These are phyloP conservation scores for Mycena haematopus DNA, from an alignment of 768 basidiomycete genomes.

Conservation along the genomic window DNA sequence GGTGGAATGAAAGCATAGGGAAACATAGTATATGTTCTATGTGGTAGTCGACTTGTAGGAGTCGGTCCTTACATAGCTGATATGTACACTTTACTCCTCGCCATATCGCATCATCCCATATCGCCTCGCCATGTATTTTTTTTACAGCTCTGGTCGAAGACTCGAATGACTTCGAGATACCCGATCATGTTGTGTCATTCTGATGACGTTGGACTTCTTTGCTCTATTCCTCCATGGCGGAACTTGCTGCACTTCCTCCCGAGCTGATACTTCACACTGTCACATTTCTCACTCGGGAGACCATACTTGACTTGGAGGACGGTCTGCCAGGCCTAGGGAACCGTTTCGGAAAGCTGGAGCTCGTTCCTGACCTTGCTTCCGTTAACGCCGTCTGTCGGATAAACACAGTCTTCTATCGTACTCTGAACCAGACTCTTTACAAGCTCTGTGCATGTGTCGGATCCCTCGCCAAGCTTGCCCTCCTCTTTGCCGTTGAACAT, in stretches of 20 bases:
- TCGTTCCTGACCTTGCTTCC: background rate
- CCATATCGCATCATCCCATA: too few species aligned
- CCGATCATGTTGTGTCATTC: too few species aligned
- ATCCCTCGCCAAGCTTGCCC: background rate
- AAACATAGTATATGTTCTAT: too few species aligned
- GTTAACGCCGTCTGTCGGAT: background rate
- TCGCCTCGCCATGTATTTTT: too few species aligned
- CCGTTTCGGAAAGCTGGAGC: background rate
- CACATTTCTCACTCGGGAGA: background rate
- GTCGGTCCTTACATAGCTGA: too few species aligned
- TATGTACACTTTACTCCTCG: too few species aligned
- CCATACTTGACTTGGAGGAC: background rate
- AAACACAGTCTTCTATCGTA: background rate
- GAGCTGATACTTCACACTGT: background rate
- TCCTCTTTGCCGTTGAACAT: slow-evolving; percentile 3
- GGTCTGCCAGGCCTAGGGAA: background rate
- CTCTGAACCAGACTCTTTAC: background rate
- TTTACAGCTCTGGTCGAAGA: too few species aligned
- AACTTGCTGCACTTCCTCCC: background rate
- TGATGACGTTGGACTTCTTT: too few species aligned
- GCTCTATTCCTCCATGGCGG: background rate
- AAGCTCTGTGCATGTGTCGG: background rate
- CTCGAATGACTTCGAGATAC: too few species aligned
- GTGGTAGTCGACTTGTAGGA: too few species aligned
- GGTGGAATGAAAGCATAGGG: too few species aligned